These are phyloP conservation scores for Paecilomyces dactylethromorphus DNA, from an alignment of 2,329 filamentous ascomycete genomes.

Conservation along the genomic window DNA sequence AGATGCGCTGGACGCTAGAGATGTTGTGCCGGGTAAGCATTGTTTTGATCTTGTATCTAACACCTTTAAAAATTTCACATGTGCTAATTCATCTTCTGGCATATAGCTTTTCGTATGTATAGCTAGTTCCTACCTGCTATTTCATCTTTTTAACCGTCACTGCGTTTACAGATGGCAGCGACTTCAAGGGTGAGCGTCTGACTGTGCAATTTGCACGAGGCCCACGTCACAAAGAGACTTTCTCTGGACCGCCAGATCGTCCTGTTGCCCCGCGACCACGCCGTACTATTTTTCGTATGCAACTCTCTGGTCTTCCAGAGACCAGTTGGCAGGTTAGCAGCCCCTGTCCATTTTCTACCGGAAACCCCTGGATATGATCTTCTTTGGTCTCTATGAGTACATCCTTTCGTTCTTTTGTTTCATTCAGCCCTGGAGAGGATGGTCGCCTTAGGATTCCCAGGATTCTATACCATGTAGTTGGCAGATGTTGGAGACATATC, in stretches of 20 bases:
- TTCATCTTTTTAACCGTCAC: constrained; percentile 26
- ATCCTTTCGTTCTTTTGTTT: constrained; percentile 2
- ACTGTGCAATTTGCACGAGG: constrained; percentile 98
- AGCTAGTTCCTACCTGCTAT: constrained; percentile 56
- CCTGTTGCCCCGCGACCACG: constrained; percentile 68
- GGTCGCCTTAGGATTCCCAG: not conserved
- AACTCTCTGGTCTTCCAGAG: constrained; percentile 95
- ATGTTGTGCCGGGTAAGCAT: constrained; percentile 88
- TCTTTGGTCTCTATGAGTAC: constrained; percentile 8
- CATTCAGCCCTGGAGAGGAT: not conserved
- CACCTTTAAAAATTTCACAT: constrained; percentile 3
- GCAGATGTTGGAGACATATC: not conserved
- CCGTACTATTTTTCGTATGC: constrained; percentile 93
- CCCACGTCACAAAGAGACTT: constrained; percentile 62
- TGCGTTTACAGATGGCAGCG: constrained; percentile 69
- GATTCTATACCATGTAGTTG: not conserved
- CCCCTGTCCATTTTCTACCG: constrained; percentile 23
- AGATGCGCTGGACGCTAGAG: constrained; percentile 94
- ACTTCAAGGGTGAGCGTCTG: constrained; percentile 95
- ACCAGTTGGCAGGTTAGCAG: constrained; percentile 99
- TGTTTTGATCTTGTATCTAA: not conserved
- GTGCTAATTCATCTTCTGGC: constrained; percentile 12
- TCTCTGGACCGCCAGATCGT: constrained; percentile 57
- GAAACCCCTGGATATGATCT: constrained; percentile 17
- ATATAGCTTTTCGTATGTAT: constrained; percentile 51